phyloP scores from a whole-genome alignment of 2,329 filamentous ascomycete genomes.

The Cladosporium colombiae region DNA sequence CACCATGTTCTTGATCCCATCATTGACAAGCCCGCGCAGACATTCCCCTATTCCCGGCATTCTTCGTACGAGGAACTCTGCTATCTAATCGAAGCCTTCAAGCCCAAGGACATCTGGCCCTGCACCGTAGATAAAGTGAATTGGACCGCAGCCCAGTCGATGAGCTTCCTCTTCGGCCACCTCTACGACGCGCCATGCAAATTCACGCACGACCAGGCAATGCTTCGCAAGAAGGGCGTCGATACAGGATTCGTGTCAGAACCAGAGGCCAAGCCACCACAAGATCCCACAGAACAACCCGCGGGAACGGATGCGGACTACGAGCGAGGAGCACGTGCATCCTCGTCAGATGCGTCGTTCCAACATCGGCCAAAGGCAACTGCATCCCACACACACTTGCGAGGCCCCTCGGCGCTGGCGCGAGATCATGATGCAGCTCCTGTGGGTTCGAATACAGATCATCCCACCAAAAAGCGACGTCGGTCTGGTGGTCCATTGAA shows the following conservation, averaged over 20 bases:
- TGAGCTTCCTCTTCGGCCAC: slow-evolving; percentile 69
- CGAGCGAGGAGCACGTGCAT: not conserved
- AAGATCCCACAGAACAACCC: not conserved
- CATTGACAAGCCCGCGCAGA: slow-evolving; percentile 30
- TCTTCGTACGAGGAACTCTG: slow-evolving; percentile 83
- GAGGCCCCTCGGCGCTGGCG: not conserved
- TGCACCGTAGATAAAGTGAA: slow-evolving; percentile 66
- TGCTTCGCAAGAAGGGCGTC: slow-evolving; percentile 44
- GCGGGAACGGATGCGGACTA: not conserved
- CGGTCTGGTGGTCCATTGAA: not conserved
- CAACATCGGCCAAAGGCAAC: not conserved
- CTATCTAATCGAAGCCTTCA: slow-evolving; percentile 66
- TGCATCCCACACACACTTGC: not conserved
- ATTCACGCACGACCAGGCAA: slow-evolving; percentile 67
- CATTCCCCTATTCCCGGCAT: slow-evolving; percentile 86
- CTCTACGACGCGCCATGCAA: slow-evolving; percentile 58
- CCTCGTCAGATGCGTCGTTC: not conserved
- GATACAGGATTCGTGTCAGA: not conserved
- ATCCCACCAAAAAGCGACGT: not conserved
- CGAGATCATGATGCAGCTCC: not conserved
- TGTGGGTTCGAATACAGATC: not conserved
- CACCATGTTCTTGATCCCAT: not conserved
- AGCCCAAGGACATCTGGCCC: slow-evolving; percentile 75
- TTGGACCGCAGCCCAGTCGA: slow-evolving; percentile 67
- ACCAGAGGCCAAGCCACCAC: not conserved